Base-by-base conservation (phyloP, 2,329 filamentous ascomycete species). In the Exophiala xenobiotica region DNA sequence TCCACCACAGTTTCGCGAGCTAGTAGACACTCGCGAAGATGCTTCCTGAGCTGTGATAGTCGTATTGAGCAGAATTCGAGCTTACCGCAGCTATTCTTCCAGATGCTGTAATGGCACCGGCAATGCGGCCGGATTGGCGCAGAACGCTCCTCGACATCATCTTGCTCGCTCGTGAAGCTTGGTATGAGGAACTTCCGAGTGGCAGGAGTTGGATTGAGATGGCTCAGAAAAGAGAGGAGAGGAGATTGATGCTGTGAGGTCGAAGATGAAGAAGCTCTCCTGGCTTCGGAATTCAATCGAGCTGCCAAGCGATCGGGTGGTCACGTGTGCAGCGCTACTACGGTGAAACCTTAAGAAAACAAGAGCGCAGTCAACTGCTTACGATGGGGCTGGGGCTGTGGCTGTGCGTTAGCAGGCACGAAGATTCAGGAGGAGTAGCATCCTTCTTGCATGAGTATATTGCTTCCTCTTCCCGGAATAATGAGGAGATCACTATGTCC, bases 131-230 rank as follows among this genome's bases (percentile, higher is more conserved):
- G 76, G 90, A 95, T 83, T 95, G 90, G 81, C 91, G 86, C 79
- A 97, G 83, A 81, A 92, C 91, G 86, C 88, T 95, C 80, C 92
- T 90, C 84, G 96, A 95, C 92, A 97, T 96, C 79, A 75, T 81
- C 74, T 74, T 70, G 79, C 76, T 74, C 74, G 66, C 69, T 58
- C 61, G 49, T 51, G 60, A 61, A 62, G 60, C 58, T 59, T 33
- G 24, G 49, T 27, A 44, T 14, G 35, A 53, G 46, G 38, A 33
- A 50, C 53, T 54, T 55, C 48, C 53, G 46, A 57, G 54, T 52
- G 49, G 54, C 45, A 53, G 46, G 40, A 49, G 46, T 47, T 48
- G 46, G 27, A 40, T 43, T 46, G 44, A 62, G 59, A 63, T 63
- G 64, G 69, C 69, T 67, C 65, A 68, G 67, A 16, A 69, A 68